Evolutionary conservation across 2,329 filamentous ascomycete species (phyloP), one percentile per base, ranked within the genome.

Genomic region (Hymenoscyphus fraxineus): DNA sequence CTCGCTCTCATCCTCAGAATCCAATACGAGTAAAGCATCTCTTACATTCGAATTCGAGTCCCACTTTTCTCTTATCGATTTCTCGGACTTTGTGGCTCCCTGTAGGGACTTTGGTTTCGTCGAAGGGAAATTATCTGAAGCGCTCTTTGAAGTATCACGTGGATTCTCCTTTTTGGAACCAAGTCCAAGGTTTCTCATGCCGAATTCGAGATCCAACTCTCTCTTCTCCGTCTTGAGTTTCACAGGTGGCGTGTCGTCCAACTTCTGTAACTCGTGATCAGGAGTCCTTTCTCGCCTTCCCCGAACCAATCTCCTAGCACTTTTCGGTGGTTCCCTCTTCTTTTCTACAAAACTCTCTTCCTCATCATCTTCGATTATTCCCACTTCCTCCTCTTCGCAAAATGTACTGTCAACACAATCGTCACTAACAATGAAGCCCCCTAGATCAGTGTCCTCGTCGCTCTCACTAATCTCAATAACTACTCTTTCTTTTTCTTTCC

Each of bases 351-450:
- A 60, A 47, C 67, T 68, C 6, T 72, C 69, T 44, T 73, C 68
- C 31, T 63, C 63, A 13, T 55, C 27, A 22, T 63, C 41, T 15
- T 58, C 47, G 22, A 54, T 54, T 27, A 54, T 54, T 27, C 47
- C 47, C 6, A 54, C 51, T 32, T 66, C 68, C 4, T 70, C 67
- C 35, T 73, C 69, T 1, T 70, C 68, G 9, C 70, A 56, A 44
- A 66, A 63, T 6, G 66, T 64, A 58, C 68, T 70, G 51, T 73
- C 72, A 55, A 54, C 47, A 22, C 27, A 35, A 38, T 70, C 66
- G 5, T 64, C 44, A 16, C 59, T 63, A 39, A 74, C 73, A 41
- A 75, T 71, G 51, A 75, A 75, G 65, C 73, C 73, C 0, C 73
- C 74, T 2, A 75, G 13, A 12, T 63, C 68, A 54, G 69, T 70